Evolutionary conservation across 2,329 filamentous ascomycete species (phyloP).

Genomic region (Pseudogymnoascus sp.): DNA sequence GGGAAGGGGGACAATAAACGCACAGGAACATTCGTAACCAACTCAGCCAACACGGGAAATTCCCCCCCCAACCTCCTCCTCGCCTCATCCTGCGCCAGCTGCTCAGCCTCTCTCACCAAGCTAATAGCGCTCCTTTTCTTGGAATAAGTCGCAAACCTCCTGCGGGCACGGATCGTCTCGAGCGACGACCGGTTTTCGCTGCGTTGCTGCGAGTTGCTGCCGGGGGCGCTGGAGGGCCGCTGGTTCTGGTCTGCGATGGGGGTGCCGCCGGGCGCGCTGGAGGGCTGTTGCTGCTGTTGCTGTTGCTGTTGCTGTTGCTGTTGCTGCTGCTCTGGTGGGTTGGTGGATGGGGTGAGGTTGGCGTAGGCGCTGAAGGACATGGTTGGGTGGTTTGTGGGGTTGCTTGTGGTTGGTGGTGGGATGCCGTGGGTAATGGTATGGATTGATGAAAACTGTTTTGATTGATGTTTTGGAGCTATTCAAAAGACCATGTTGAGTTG

Average conservation of each 20-base stretch:
- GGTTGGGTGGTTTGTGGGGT: not conserved
- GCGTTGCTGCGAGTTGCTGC: too few relatives aligned
- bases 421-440: not conserved
- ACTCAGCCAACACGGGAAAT: not conserved
- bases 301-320: too few relatives aligned
- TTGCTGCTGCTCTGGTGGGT: too few relatives aligned
- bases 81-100: not conserved
- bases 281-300: too few relatives aligned
- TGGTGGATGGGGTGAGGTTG: not conserved
- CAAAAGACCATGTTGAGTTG: not conserved
- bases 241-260: not conserved
- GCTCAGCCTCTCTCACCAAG: not conserved
- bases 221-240: too few relatives aligned
- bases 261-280: too few relatives aligned
- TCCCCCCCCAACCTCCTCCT: not conserved
- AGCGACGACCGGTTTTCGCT: too few relatives aligned
- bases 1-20: not conserved
- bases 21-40: not conserved
- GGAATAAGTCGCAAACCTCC: not conserved
- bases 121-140: not conserved
- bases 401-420: not conserved
- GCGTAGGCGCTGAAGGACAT: not conserved
- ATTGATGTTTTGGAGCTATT: not conserved
- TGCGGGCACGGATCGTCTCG: too few relatives aligned
- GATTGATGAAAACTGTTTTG: not conserved